Percentiles rank a stretch among this genome's conserved stretches.
These are phyloP conservation scores for Cubamyces lactineus DNA, from an alignment of 768 basidiomycete species.

Conservation along the genomic window DNA sequence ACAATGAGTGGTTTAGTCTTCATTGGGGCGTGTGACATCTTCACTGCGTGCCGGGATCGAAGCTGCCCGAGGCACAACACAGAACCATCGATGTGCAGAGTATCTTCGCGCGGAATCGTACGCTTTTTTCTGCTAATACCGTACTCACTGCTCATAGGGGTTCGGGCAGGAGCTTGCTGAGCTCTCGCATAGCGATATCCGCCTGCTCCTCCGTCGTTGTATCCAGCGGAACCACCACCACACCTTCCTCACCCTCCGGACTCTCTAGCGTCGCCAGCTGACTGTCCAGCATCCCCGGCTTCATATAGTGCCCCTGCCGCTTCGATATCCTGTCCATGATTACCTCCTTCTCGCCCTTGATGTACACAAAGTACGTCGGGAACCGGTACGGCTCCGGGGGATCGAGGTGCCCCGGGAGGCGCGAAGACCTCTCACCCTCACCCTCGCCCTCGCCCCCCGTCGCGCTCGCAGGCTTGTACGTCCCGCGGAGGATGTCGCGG, in stretches of 20 bases:
- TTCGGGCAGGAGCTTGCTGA: constrained; percentile 36
- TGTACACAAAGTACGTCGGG: constrained; percentile 79
- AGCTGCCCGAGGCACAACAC: no score
- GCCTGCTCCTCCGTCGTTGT: constrained; percentile 62
- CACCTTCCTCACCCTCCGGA: constrained; percentile 67
- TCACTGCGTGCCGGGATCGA: no score
- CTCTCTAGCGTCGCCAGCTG: constrained; percentile 74
- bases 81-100: no score
- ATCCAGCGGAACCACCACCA: constrained; percentile 62
- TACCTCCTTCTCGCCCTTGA: constrained; percentile 59
- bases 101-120: no score
- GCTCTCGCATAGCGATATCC: constrained; percentile 44
- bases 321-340: constrained; percentile 65
- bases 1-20: constrained; percentile 7
- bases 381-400: constrained; percentile 33
- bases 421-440: constrained; percentile 7
- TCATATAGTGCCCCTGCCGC: constrained; percentile 82
- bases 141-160: constrained; percentile 3
- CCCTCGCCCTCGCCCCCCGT: not conserved
- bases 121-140: not conserved
- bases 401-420: constrained; percentile 30
- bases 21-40: not conserved
- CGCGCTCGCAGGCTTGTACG: constrained; percentile 25
- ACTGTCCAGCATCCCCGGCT: constrained; percentile 77
- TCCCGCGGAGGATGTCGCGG: constrained; percentile 79